Conservation (phyloP, 2,329 filamentous ascomycete genomes). For the Hymenoscyphus occultus region DNA sequence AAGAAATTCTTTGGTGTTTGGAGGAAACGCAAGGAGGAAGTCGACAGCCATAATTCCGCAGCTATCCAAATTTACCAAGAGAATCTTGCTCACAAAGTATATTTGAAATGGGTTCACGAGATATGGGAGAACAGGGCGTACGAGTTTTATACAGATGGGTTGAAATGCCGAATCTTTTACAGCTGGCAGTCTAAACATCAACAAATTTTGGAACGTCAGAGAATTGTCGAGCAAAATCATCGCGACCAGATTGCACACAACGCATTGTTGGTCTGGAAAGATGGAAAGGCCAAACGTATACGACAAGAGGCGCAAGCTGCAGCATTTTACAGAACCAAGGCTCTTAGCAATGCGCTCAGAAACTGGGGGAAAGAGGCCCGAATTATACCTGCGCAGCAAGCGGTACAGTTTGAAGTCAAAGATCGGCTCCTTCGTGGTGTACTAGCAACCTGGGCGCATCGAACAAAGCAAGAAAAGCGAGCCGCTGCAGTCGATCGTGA, state of each 20-base stretch:
- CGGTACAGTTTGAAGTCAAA: slow-evolving; percentile 44
- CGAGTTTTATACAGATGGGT: slow-evolving; percentile 20
- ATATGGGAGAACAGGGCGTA: slow-evolving; percentile 24
- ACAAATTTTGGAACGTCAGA: slow-evolving; percentile 21
- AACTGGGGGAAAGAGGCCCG: slow-evolving; percentile 31
- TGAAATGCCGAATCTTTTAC: slow-evolving; percentile 24
- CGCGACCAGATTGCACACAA: slow-evolving; percentile 19
- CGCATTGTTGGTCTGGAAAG: slow-evolving; percentile 28
- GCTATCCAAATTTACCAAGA: slow-evolving; percentile 35
- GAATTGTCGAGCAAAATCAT: slow-evolving; percentile 18
- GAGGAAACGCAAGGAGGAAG: slow-evolving; percentile 28
- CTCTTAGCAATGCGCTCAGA: slow-evolving; percentile 20
- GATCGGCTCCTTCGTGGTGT: slow-evolving; percentile 44
- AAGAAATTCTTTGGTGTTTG: slow-evolving; percentile 54
- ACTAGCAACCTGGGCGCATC: slow-evolving; percentile 50
- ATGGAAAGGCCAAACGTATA: slow-evolving; percentile 16
- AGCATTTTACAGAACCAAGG: slow-evolving; percentile 13
- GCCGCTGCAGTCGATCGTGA: slow-evolving; percentile 49
- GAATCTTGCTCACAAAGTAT: slow-evolving; percentile 32
- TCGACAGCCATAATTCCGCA: slow-evolving; percentile 25
- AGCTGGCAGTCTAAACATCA: slow-evolving; percentile 27
- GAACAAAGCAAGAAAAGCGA: slow-evolving; percentile 42
- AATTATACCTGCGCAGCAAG: slow-evolving; percentile 31
- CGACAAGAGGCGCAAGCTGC: slow-evolving; percentile 22
- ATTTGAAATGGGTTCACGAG: slow-evolving; percentile 40